Conservation (phyloP, 371 early-diverging fungal genomes). For the Zopfochytrium polystomum region DNA sequence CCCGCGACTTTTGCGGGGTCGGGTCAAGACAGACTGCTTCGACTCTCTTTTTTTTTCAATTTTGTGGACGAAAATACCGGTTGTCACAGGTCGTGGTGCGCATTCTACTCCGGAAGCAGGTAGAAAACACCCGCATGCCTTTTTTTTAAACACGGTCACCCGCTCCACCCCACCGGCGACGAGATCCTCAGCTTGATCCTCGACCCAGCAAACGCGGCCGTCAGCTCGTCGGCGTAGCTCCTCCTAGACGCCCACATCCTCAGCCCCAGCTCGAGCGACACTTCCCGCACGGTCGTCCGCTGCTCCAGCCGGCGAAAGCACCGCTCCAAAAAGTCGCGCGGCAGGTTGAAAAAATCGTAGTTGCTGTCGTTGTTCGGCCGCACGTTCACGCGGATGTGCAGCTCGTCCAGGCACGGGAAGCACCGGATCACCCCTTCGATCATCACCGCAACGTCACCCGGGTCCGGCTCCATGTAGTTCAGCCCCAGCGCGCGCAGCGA, state of each 20-base stretch:
- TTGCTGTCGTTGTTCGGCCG: slow-evolving; percentile 25
- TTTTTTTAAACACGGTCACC: too few species aligned
- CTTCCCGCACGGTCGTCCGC: slow-evolving; percentile 18
- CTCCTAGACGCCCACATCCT: slow-evolving; percentile 33
- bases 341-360: slow-evolving; percentile 31
- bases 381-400: slow-evolving; percentile 24
- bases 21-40: too few species aligned
- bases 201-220: slow-evolving; percentile 16
- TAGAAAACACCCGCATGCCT: too few species aligned
- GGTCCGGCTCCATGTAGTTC: slow-evolving; percentile 33
- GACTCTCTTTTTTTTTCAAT: too few species aligned
- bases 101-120: too few species aligned
- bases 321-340: slow-evolving; percentile 24
- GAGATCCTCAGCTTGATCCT: slow-evolving; percentile 25
- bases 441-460: slow-evolving; percentile 31
- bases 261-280: slow-evolving; percentile 27
- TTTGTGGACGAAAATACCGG: too few species aligned
- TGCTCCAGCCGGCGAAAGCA: slow-evolving; percentile 27
- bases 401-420: slow-evolving; percentile 19
- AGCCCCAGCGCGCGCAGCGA: slow-evolving; percentile 19
- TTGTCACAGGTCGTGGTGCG: too few species aligned
- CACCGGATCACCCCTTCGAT: slow-evolving; percentile 32
- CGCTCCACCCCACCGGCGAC: slow-evolving; percentile 23
- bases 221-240: slow-evolving; percentile 32
- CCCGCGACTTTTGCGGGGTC: too few species aligned